Evolutionary conservation across 1,284 basidiomycete species (phyloP), one percentile per base, ranked within the genome.

Genomic region (Cystobasidium slooffiae): DNA sequence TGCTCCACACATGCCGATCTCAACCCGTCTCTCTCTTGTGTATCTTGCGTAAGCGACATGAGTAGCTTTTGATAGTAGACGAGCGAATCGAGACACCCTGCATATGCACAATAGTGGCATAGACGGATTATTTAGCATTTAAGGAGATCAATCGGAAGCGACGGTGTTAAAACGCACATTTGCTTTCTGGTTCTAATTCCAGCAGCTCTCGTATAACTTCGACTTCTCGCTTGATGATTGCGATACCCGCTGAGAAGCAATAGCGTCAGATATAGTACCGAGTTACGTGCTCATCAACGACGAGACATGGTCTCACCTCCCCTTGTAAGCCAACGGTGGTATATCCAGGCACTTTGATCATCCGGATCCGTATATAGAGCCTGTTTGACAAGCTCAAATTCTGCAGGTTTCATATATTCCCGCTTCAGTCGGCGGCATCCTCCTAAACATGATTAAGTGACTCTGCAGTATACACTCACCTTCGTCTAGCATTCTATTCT

Each of bases 261-360:
- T 76, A 47, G 37, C 20, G 44, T 46, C 22, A 43, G 51, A 31
- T n/a, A n/a, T n/a, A n/a, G n/a, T 43, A 7, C 7, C 22, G 8
- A 22, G 22, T 47, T 47, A 47, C 8, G 18, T 47, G 46, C 18
- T 9, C 46, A 47, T 31, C 31, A 31, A 31, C 31, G 31, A 31
- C 2, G 31, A 31, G 31, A 31, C 31, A 5, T 2, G 5, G 5
- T 75, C 68, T 31, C 67, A 90, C 92, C 88, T 74, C 86, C 81
- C 31, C 92, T 92, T 63, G 98, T 86, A 0, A 99, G 86, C 95
- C 96, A 99, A 18, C 93, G 88, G 80, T 99, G 97, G 82, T 99
- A 99, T 70, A 98, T 88, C 97, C 97, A 99, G 0, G 93, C 93
- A 75, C 92, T 94, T 82, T 97, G 94, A 82, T 99, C 97, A 62